Percentiles rank a stretch among this genome's conserved stretches.
These are phyloP conservation scores for Annona cherimola DNA, from an alignment of 164 flowering plant species.

Conservation along the genomic window DNA sequence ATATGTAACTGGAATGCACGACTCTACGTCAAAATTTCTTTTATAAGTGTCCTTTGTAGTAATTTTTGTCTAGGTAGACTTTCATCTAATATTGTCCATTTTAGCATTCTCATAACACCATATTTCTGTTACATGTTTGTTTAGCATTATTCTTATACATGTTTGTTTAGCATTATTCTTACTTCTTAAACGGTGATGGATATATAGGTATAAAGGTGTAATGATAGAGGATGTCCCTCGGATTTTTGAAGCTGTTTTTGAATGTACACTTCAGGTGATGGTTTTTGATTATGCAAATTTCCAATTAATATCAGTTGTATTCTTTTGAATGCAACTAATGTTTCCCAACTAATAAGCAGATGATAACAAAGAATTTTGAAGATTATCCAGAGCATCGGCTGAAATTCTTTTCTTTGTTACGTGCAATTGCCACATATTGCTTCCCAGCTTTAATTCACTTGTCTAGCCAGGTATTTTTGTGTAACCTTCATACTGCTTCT, in stretches of 20 bases:
- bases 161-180: background rate
- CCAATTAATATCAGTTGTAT: background rate
- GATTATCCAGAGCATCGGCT: conserved; percentile 99
- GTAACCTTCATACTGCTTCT: background rate
- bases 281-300: background rate
- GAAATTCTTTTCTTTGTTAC: conserved; percentile 87
- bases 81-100: too few species aligned
- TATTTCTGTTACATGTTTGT: background rate
- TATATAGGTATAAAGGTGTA: conserved; percentile 60
- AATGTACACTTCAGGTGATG: conserved; percentile 89
- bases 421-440: conserved; percentile 95
- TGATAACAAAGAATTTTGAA: conserved; percentile 97
- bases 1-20: too few species aligned
- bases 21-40: too few species aligned
- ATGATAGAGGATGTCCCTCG: conserved; percentile 97
- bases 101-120: too few species aligned
- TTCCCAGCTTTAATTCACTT: conserved; percentile 82
- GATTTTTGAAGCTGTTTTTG: conserved; percentile 93
- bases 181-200: conserved; percentile 1
- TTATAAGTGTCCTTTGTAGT: too few species aligned
- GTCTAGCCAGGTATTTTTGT: conserved; percentile 71
- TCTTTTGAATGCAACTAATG: background rate
- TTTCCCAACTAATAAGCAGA: conserved; percentile 33
- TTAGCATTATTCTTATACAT: background rate
- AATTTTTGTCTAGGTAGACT: too few species aligned